These are phyloP conservation scores for Wallacemonas collosoma DNA, from an alignment of 208 protist species.

Conservation along the genomic window DNA sequence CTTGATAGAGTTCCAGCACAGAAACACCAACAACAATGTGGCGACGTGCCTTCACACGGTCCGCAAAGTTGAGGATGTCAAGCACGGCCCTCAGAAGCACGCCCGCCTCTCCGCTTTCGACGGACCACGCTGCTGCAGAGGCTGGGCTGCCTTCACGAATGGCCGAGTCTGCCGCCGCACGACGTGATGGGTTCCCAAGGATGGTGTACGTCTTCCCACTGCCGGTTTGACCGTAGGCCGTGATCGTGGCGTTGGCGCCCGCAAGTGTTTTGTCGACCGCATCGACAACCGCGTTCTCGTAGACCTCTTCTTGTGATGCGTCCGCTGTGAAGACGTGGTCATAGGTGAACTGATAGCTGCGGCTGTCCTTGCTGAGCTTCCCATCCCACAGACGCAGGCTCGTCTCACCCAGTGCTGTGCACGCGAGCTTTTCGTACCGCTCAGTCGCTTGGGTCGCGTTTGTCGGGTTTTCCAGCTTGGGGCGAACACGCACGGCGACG, in stretches of 20 bases:
- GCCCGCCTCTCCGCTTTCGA: slow-evolving; percentile 59
- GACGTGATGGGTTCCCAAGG: slow-evolving; percentile 28
- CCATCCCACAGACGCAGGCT: slow-evolving; percentile 52
- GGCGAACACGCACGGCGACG: slow-evolving; percentile 73
- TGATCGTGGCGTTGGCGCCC: slow-evolving; percentile 62
- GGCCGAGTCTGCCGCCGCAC: background rate
- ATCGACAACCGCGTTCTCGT: slow-evolving; percentile 62
- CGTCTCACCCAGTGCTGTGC: slow-evolving; percentile 41
- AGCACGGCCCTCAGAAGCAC: slow-evolving; percentile 70
- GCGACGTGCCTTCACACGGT: slow-evolving; percentile 21
- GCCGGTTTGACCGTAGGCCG: slow-evolving; percentile 88
- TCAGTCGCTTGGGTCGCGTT: slow-evolving; percentile 49
- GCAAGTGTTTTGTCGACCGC: slow-evolving; percentile 58
- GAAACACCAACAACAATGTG: slow-evolving; percentile 69
- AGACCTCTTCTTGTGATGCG: slow-evolving; percentile 73
- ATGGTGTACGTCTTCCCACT: slow-evolving; percentile 89
- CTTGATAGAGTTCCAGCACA: slow-evolving; percentile 80
- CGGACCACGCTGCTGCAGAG: slow-evolving; percentile 15
- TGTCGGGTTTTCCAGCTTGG: slow-evolving; percentile 42
- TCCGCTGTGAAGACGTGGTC: slow-evolving; percentile 75
- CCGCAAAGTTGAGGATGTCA: slow-evolving; percentile 57
- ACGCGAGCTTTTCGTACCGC: slow-evolving; percentile 57
- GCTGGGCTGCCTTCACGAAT: background rate
- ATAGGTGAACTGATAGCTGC: slow-evolving; percentile 51
- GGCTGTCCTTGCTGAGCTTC: slow-evolving; percentile 30